Conservation (phyloP, 2,329 filamentous ascomycete species). For the Xylaria sp. region DNA sequence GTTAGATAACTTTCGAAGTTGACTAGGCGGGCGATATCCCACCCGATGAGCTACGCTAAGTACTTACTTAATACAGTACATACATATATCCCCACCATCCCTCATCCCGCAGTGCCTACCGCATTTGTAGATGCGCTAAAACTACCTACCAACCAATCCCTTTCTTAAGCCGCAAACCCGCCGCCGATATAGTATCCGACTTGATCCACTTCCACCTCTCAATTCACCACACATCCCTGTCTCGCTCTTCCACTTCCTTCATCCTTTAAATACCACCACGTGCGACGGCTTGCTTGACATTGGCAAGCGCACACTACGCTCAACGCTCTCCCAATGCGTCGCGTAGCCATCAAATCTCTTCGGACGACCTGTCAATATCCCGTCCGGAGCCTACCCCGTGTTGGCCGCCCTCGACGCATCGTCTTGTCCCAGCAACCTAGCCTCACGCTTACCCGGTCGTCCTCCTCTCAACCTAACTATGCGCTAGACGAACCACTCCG, state of each 20-base stretch:
- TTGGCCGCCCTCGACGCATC: constrained; percentile 55
- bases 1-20: no score
- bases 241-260: constrained; percentile 24
- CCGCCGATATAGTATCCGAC: not conserved
- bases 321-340: constrained; percentile 68
- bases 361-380: constrained; percentile 74
- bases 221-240: constrained; percentile 31
- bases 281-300: constrained; percentile 34
- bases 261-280: constrained; percentile 31
- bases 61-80: no score
- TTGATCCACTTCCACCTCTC: constrained; percentile 21
- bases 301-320: constrained; percentile 31
- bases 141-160: not conserved
- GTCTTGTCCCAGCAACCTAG: constrained; percentile 45
- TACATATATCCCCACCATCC: not conserved
- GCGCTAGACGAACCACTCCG: constrained; percentile 61
- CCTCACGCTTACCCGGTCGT: constrained; percentile 54
- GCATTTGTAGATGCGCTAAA: not conserved
- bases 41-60: no score
- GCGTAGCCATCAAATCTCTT: constrained; percentile 73
- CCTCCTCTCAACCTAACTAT: constrained; percentile 50
- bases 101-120: not conserved
- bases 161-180: not conserved
- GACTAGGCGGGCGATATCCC: no score
- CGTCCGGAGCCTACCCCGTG: constrained; percentile 68